Evolutionary conservation across 2,329 filamentous ascomycete genomes (phyloP), one percentile per base, ranked within the genome.

Genomic region (Diaporthe humulicola): DNA sequence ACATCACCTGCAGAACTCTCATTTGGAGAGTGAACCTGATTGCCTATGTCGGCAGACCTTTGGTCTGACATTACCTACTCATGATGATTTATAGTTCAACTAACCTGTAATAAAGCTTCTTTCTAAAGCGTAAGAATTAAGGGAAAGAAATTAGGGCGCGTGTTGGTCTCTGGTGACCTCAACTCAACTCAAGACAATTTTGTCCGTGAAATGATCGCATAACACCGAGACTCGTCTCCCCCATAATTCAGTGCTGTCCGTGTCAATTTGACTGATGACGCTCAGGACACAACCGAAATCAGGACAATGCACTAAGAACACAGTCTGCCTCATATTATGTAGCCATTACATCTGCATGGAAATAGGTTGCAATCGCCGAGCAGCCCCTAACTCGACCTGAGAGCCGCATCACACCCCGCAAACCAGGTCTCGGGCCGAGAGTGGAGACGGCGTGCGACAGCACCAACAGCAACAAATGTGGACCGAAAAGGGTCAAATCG

Each of bases 401-500:
- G 64, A 67, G 64, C 64, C 45, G 45, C 64, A 36, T 22, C 22
- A 36, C 64, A 38, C 64, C 64, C 64, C 64, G 45, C 45, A 50
- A 67, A 52, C 14, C 45, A 22, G 33, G 30, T 14, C 30, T 38
- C 64, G 64, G 64, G 64, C 64, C 64, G 45, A 52, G 64, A 38
- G 64, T 67, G 64, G 64, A 36, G 45, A 25, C 6, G 1, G 25
- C 25, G 22, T 25, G 12, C 19, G 22, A 15, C 33, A 48, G 45
- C 64, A 38, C 17, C 28, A 50, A 48, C 22, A 50, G 50, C 61
- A 38, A 30, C 3, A 38, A 36, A 9, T 67, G 45, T 52, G 17
- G 64, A 67, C 30, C 28, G 42, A 52, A 67, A 25, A 36, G 61
- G 42, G 45, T 28, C 64, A 28, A 38, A 67, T 67, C 64, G 45